Percentiles rank a stretch among this genome's conserved stretches.
Conservation (phyloP, 176 grass and related monocot genomes). For the Aegilops longissima region DNA sequence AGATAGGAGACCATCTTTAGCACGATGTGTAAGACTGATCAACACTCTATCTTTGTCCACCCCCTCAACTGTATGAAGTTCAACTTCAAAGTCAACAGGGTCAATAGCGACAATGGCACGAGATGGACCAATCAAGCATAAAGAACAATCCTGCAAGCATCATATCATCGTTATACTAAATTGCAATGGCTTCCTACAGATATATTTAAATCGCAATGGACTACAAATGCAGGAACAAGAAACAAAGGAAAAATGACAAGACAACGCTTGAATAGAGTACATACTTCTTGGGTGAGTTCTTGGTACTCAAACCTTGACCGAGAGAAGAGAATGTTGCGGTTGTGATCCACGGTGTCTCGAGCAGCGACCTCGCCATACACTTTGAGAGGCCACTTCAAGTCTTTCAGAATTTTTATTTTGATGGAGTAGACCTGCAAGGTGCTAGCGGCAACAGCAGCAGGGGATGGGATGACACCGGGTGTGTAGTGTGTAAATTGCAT, state of each 20-base stretch:
- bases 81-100: no score
- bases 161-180: no score
- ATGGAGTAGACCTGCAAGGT: neutral
- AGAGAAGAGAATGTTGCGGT: neutral
- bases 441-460: neutral
- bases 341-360: neutral
- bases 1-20: no score
- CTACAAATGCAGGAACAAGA: neutral
- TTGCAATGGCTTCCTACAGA: no score
- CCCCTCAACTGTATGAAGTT: no score
- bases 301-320: neutral
- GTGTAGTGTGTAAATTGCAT: neutral
- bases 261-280: neutral
- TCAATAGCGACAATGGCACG: no score
- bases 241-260: neutral
- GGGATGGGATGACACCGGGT: neutral
- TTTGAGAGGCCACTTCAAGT: neutral
- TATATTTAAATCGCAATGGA: neutral
- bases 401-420: neutral
- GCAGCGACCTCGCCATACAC: neutral
- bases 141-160: no score
- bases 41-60: no score
- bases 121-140: no score
- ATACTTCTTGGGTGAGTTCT: neutral
- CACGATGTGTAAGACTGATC: no score